phyloP scores from a whole-genome alignment of 345 rosid genomes.

The Eutrema japonicum region DNA sequence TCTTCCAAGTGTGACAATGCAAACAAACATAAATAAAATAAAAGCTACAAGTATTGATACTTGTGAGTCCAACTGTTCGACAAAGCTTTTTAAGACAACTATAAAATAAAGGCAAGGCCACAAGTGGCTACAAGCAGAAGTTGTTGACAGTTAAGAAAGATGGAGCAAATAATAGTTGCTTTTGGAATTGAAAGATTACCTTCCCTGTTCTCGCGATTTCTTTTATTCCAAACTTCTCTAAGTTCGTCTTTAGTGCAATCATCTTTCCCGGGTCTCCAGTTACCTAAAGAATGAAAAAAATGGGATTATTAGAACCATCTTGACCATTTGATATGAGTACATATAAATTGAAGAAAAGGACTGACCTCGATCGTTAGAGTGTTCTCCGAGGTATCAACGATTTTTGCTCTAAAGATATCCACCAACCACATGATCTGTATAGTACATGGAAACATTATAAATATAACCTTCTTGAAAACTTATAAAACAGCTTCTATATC shows the following conservation, averaged over 20 bases:
- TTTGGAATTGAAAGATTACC: slow-evolving; percentile 29
- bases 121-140: slow-evolving; percentile 24
- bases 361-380: slow-evolving; percentile 79
- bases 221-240: slow-evolving; percentile 89
- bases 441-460: slow-evolving; percentile 42
- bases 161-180: slow-evolving; percentile 7
- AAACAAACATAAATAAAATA: slow-evolving; percentile 1
- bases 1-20: slow-evolving; percentile 11
- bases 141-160: slow-evolving; percentile 21
- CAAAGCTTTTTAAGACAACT: slow-evolving; percentile 15
- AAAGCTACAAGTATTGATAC: slow-evolving; percentile 28
- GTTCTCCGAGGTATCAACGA: slow-evolving; percentile 84
- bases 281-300: slow-evolving; percentile 50
- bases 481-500: neutral
- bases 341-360: slow-evolving; percentile 16
- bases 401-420: slow-evolving; percentile 87
- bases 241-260: slow-evolving; percentile 73
- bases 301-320: slow-evolving; percentile 11
- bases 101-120: neutral
- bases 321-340: slow-evolving; percentile 20
- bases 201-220: slow-evolving; percentile 74
- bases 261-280: slow-evolving; percentile 99
- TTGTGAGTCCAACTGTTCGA: slow-evolving; percentile 35
- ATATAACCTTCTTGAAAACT: neutral
- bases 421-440: slow-evolving; percentile 88